phyloP scores from a whole-genome alignment of 1,284 basidiomycete species.

The Vanrija sp. region DNA sequence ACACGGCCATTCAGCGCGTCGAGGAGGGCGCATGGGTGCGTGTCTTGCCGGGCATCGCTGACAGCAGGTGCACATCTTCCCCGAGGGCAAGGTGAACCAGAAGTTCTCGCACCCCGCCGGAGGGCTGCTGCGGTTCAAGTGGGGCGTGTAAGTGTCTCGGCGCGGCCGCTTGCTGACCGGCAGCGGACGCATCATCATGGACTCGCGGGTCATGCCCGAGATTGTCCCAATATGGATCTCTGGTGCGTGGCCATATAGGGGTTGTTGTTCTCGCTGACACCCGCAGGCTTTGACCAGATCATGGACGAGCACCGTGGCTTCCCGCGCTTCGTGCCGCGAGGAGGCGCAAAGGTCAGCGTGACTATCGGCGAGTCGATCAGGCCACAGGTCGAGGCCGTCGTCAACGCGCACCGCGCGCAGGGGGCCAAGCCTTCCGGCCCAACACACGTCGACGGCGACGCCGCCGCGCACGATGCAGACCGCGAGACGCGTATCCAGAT shows the following conservation, averaged over 20 bases:
- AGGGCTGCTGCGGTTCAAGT: conserved; percentile 79
- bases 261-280: background rate
- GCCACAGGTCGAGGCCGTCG: conserved; percentile 34
- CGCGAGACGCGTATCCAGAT: conserved; percentile 31
- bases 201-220: conserved; percentile 64
- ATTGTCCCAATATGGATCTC: conserved; percentile 93
- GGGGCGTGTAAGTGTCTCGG: conserved; percentile 74
- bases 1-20: conserved; percentile 72
- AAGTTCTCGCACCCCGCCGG: conserved; percentile 56
- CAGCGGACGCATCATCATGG: conserved; percentile 81
- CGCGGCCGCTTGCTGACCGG: conserved; percentile 3
- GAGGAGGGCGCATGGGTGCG: conserved; percentile 79
- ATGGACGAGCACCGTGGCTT: conserved; percentile 74
- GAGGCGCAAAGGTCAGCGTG: conserved; percentile 40
- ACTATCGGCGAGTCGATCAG: conserved; percentile 44
- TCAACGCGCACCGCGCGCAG: conserved; percentile 32
- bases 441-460: conserved; percentile 16
- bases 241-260: conserved; percentile 53
- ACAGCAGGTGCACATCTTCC: conserved; percentile 79
- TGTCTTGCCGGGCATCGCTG: conserved; percentile 8
- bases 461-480: conserved; percentile 11
- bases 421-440: conserved; percentile 8
- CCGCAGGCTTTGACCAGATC: conserved; percentile 72
- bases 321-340: conserved; percentile 38
- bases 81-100: conserved; percentile 89